A percentile compares a stretch with the other conserved stretches of the same genome.
Evolutionary conservation across 2,329 filamentous ascomycete species (phyloP).

Genomic region (Ophiostoma montium): DNA sequence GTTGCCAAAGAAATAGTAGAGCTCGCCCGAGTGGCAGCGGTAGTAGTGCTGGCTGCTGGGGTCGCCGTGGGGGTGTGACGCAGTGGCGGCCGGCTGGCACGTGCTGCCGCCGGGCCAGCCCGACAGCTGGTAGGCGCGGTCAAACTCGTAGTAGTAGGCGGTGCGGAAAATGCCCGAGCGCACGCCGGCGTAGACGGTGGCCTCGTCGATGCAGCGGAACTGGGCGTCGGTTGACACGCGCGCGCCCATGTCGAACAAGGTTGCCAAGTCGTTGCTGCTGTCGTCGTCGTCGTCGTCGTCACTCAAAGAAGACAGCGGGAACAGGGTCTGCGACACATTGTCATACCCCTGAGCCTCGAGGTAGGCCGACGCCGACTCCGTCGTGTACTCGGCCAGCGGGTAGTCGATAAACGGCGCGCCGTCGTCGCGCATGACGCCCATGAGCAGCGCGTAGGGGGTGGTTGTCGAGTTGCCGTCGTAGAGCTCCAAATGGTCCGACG

Average conservation of each 20-base stretch:
- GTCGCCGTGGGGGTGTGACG: constrained; percentile 26
- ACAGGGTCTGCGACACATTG: constrained; percentile 26
- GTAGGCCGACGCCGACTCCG: constrained; percentile 20
- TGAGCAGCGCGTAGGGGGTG: constrained; percentile 39
- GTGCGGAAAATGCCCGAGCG: constrained; percentile 29
- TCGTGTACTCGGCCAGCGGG: constrained; percentile 18
- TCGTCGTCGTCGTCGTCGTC: constrained; percentile 32
- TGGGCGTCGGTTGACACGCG: constrained; percentile 43
- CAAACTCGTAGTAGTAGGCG: constrained; percentile 46
- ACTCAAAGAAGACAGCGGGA: constrained; percentile 31
- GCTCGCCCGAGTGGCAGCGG: constrained; percentile 42
- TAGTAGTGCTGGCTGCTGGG: constrained; percentile 29
- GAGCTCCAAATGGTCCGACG: constrained; percentile 31
- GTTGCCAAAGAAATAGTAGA: constrained; percentile 40
- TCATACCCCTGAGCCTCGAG: constrained; percentile 21
- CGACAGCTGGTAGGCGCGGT: constrained; percentile 37
- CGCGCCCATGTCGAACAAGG: constrained; percentile 40
- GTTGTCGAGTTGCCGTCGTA: constrained; percentile 28
- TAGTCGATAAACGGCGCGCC: constrained; percentile 39
- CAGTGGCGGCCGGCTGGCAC: constrained; percentile 27
- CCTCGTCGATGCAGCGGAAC: constrained; percentile 46
- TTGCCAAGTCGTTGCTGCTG: too few relatives aligned
- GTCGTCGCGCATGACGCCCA: constrained; percentile 40
- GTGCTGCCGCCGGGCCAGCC: constrained; percentile 39
- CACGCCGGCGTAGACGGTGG: constrained; percentile 38